Percentiles rank a stretch among this genome's conserved stretches.
Conservation (phyloP, 2,329 filamentous ascomycete species). For the Diaporthe sp. region DNA sequence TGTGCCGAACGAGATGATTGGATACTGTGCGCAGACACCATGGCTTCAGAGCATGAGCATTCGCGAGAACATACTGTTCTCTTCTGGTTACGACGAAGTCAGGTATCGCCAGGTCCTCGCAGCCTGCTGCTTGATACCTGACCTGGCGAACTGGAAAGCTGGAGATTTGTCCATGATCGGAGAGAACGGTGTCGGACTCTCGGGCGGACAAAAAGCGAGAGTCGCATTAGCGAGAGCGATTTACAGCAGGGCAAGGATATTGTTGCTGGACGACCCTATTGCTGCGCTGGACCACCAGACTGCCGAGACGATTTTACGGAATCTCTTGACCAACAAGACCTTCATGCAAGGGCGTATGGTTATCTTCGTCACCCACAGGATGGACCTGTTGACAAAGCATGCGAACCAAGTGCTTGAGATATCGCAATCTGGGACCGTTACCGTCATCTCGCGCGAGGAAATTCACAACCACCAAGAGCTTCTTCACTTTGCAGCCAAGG, state of each 20-base stretch:
- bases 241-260: conserved; percentile 68
- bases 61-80: conserved; percentile 74
- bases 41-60: conserved; percentile 77
- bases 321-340: conserved; percentile 58
- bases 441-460: conserved; percentile 40
- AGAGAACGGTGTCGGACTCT: conserved; percentile 73
- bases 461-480: conserved; percentile 55
- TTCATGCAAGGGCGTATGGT: conserved; percentile 72
- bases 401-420: conserved; percentile 82
- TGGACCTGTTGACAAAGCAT: conserved; percentile 81
- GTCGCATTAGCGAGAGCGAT: conserved; percentile 73
- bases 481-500: conserved; percentile 50
- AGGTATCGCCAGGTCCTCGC: conserved; percentile 72
- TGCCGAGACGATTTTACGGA: conserved; percentile 71
- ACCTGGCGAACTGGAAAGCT: conserved; percentile 67
- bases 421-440: conserved; percentile 55
- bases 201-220: conserved; percentile 73
- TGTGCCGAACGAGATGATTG: conserved; percentile 63
- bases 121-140: conserved; percentile 69
- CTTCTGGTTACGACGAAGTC: conserved; percentile 63
- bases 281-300: conserved; percentile 74
- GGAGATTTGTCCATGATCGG: conserved; percentile 72
- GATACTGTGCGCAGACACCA: conserved; percentile 71
- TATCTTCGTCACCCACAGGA: conserved; percentile 83
- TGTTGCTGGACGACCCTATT: conserved; percentile 74